phyloP scores from a whole-genome alignment of 2,329 filamentous ascomycete genomes.

The Ilyonectria sp. region DNA sequence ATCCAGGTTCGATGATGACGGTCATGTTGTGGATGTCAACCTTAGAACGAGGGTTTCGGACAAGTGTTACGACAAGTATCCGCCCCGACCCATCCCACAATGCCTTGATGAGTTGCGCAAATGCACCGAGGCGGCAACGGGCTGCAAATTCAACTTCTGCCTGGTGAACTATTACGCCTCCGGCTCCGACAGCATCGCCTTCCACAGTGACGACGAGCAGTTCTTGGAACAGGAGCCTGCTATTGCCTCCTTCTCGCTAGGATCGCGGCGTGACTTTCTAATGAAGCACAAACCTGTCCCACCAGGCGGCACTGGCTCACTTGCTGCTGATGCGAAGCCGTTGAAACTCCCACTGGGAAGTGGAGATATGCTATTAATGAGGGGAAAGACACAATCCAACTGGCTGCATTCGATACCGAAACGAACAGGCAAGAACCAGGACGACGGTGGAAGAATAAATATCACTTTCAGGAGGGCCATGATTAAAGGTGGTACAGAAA shows the following conservation, averaged over 20 bases:
- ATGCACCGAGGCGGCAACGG: constrained; percentile 76
- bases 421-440: constrained; percentile 73
- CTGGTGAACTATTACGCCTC: constrained; percentile 89
- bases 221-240: constrained; percentile 80
- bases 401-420: constrained; percentile 88
- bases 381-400: constrained; percentile 79
- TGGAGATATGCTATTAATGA: constrained; percentile 87
- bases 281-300: constrained; percentile 81
- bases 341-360: constrained; percentile 70
- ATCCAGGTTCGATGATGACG: constrained; percentile 67
- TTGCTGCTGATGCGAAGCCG: constrained; percentile 50
- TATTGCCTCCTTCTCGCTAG: constrained; percentile 83
- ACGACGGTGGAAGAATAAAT: constrained; percentile 78
- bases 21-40: constrained; percentile 61
- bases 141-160: constrained; percentile 82
- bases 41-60: constrained; percentile 59
- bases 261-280: constrained; percentile 80
- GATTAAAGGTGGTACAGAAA: constrained; percentile 81
- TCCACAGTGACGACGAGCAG: constrained; percentile 85
- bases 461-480: constrained; percentile 84
- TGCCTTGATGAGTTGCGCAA: constrained; percentile 76
- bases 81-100: constrained; percentile 78
- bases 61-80: constrained; percentile 68
- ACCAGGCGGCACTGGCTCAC: constrained; percentile 52
- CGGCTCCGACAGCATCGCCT: constrained; percentile 83